These are phyloP conservation scores for Erucastrum elatum DNA, from an alignment of 345 rosid genomes.

Conservation along the genomic window DNA sequence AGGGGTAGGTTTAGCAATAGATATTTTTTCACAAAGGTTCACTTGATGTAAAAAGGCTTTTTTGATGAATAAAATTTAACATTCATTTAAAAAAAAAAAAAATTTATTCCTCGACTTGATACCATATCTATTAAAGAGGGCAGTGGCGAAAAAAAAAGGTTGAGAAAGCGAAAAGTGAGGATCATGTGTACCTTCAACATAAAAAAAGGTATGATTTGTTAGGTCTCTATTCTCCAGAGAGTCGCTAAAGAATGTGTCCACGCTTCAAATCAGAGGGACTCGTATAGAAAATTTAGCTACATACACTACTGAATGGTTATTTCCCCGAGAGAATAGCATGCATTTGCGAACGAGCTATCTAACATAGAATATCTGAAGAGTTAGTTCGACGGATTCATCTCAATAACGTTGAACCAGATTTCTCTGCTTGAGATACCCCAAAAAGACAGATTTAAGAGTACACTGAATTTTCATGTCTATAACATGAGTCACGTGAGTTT, in stretches of 20 bases:
- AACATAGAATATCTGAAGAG: neutral
- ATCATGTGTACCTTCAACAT: conserved; percentile 4
- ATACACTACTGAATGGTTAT: neutral
- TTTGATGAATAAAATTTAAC: no score
- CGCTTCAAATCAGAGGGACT: neutral
- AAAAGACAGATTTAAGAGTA: neutral
- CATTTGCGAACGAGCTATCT: neutral
- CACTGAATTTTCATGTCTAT: neutral
- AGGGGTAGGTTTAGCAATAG: no score
- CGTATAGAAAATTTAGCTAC: neutral
- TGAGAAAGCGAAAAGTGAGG: conserved; percentile 22
- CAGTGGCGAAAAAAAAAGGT: conserved; percentile 8
- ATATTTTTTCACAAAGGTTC: no score
- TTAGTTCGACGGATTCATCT: neutral
- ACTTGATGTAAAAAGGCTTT: no score
- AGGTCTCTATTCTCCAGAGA: neutral
- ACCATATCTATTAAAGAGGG: neutral
- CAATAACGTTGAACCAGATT: neutral
- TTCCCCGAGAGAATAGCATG: neutral
- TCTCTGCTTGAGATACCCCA: neutral
- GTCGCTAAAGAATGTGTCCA: neutral
- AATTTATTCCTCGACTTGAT: neutral
- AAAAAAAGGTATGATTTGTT: neutral
- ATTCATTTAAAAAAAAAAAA: no score
- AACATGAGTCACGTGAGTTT: neutral